Conservation (phyloP, 495 filamentous ascomycete species). For the Corynascus novoguineensis region DNA sequence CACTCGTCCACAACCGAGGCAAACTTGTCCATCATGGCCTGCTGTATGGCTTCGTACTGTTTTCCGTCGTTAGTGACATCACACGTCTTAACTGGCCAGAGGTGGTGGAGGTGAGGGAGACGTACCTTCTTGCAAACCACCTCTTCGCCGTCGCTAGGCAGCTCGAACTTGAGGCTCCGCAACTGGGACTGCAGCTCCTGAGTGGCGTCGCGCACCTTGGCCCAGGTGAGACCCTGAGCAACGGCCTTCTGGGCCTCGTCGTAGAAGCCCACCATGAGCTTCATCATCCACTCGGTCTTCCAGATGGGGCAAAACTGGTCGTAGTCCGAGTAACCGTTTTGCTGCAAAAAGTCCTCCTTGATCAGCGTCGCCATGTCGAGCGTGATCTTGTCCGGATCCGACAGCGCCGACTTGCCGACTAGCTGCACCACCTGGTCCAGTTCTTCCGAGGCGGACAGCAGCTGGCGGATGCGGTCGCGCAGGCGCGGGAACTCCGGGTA, state of each 20-base stretch:
- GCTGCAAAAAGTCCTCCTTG: slow-evolving; percentile 99
- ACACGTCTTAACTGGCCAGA: no score
- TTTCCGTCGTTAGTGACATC: slow-evolving; percentile 3
- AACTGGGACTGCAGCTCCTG: slow-evolving; percentile 75
- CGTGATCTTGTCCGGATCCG: slow-evolving; percentile 97
- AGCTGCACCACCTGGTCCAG: slow-evolving; percentile 98
- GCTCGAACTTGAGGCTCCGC: slow-evolving; percentile 92
- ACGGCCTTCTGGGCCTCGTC: slow-evolving; percentile 96
- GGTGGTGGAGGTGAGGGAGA: neutral
- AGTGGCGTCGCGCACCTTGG: slow-evolving; percentile 86
- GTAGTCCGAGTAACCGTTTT: slow-evolving; percentile 98
- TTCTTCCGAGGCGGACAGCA: slow-evolving; percentile 91
- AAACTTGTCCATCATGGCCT: slow-evolving; percentile 92
- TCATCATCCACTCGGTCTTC: slow-evolving; percentile 99
- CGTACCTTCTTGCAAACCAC: slow-evolving; percentile 70
- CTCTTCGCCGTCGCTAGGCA: slow-evolving; percentile 72
- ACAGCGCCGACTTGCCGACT: slow-evolving; percentile 93
- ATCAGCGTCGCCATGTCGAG: slow-evolving; percentile 85
- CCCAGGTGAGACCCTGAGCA: slow-evolving; percentile 81
- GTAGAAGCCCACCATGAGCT: slow-evolving; percentile 94
- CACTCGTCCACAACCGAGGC: slow-evolving; percentile 92
- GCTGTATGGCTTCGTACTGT: slow-evolving; percentile 84
- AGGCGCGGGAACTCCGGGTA: slow-evolving; percentile 90
- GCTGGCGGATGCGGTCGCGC: slow-evolving; percentile 84
- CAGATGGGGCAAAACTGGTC: slow-evolving; percentile 98